Conservation (phyloP, 2,329 filamentous ascomycete species). For the Epichloe sp. region DNA sequence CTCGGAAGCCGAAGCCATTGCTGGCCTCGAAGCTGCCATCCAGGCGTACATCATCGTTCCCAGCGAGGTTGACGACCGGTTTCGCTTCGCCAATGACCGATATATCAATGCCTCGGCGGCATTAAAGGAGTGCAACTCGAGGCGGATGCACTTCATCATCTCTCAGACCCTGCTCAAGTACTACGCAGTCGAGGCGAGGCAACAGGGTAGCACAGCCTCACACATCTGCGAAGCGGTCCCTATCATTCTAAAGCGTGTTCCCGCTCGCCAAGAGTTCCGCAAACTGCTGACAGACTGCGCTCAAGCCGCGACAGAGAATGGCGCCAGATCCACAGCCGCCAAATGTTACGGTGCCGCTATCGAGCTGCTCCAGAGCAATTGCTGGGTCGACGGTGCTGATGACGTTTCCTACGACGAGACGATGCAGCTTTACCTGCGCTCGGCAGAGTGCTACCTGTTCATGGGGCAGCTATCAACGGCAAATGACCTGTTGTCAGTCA, state of each 20-base stretch:
- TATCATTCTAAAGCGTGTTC: slow-evolving; percentile 56
- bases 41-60: slow-evolving; percentile 70
- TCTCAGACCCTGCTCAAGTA: slow-evolving; percentile 70
- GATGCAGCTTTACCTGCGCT: slow-evolving; percentile 61
- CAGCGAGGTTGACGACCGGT: slow-evolving; percentile 73
- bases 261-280: slow-evolving; percentile 51
- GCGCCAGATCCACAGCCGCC: slow-evolving; percentile 67
- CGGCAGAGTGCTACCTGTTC: slow-evolving; percentile 73
- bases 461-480: slow-evolving; percentile 60
- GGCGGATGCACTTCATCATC: slow-evolving; percentile 85
- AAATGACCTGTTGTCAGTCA: slow-evolving; percentile 50
- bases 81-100: slow-evolving; percentile 79
- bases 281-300: slow-evolving; percentile 69
- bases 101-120: slow-evolving; percentile 64
- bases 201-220: slow-evolving; percentile 59
- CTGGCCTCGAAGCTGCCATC: slow-evolving; percentile 70
- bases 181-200: slow-evolving; percentile 43
- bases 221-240: slow-evolving; percentile 70
- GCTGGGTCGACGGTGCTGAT: slow-evolving; percentile 56
- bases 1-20: slow-evolving; percentile 55
- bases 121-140: slow-evolving; percentile 54
- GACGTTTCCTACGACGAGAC: slow-evolving; percentile 84
- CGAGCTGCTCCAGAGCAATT: slow-evolving; percentile 61
- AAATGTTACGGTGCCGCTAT: slow-evolving; percentile 72
- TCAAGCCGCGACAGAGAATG: slow-evolving; percentile 64